These are phyloP conservation scores for Serendipita sp. DNA, from an alignment of 768 basidiomycete species.

Conservation along the genomic window DNA sequence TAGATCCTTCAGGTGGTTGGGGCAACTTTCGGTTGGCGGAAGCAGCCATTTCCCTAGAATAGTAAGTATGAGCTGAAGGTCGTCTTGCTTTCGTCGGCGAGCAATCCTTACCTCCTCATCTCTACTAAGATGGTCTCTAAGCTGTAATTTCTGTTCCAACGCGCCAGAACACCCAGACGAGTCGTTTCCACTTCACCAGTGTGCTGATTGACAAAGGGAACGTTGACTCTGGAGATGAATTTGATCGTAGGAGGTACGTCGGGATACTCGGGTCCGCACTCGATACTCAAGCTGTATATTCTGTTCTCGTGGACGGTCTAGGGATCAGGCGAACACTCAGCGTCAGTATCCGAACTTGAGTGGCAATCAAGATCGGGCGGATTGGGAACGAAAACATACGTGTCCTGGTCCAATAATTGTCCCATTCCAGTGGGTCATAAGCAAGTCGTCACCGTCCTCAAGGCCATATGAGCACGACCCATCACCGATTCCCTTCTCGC, in stretches of 20 bases:
- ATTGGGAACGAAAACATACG: conserved; percentile 30
- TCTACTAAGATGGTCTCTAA: conserved; percentile 87
- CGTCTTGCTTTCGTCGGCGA: neutral
- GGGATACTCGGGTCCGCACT: conserved; percentile 61
- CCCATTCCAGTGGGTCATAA: conserved; percentile 98
- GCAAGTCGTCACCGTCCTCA: conserved; percentile 87
- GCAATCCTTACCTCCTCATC: conserved; percentile 57
- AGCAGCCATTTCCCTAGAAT: conserved; percentile 78
- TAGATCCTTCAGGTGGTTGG: conserved; percentile 75
- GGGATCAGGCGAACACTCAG: neutral
- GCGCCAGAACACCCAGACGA: conserved; percentile 53
- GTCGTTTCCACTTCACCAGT: conserved; percentile 63
- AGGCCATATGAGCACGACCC: conserved; percentile 95
- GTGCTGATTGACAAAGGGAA: conserved; percentile 69
- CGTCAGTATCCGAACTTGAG: neutral
- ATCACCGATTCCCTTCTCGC: conserved; percentile 98
- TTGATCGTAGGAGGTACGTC: conserved; percentile 64
- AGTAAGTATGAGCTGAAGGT: neutral
- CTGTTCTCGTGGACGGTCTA: conserved; percentile 97
- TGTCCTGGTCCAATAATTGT: conserved; percentile 98
- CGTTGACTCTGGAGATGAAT: conserved; percentile 79
- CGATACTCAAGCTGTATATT: conserved; percentile 89
- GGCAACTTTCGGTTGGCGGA: conserved; percentile 84
- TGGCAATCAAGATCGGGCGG: conserved; percentile 8
- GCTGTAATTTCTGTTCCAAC: conserved; percentile 61